Percentiles rank a stretch among this genome's conserved stretches.
These are phyloP conservation scores for Phytopythium vexans DNA, from an alignment of 352 stramenopile genomes.

Conservation along the genomic window DNA sequence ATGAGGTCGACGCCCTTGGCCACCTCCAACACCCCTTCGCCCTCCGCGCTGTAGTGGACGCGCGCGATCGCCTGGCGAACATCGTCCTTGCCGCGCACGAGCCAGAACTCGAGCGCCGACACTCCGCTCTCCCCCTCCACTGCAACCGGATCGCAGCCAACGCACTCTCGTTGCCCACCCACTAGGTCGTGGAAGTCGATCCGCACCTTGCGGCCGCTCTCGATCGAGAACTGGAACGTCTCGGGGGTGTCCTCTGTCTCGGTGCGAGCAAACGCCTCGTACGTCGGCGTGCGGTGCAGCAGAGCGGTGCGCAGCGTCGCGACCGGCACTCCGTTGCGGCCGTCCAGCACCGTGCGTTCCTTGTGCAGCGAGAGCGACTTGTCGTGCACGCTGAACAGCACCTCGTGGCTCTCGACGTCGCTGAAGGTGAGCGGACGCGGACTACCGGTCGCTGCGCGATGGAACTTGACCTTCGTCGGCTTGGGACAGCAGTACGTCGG, in stretches of 20 bases:
- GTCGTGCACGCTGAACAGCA: slow-evolving; percentile 22
- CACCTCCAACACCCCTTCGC: slow-evolving; percentile 30
- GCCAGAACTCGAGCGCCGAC: slow-evolving; percentile 27
- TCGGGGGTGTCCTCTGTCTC: slow-evolving; percentile 35
- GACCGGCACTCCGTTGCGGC: slow-evolving; percentile 24
- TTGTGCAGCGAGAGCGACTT: slow-evolving; percentile 32
- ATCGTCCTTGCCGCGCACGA: slow-evolving; percentile 24
- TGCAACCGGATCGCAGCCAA: slow-evolving; percentile 20
- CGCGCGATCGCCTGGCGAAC: slow-evolving; percentile 28
- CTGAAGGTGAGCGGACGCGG: slow-evolving; percentile 11
- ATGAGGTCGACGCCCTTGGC: slow-evolving; percentile 29
- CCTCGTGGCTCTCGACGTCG: slow-evolving; percentile 18
- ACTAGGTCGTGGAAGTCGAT: slow-evolving; percentile 36
- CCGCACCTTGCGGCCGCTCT: slow-evolving; percentile 16
- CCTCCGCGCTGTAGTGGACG: slow-evolving; percentile 14
- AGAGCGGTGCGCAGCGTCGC: slow-evolving; percentile 28
- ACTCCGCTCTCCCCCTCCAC: slow-evolving; percentile 6
- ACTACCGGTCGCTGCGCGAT: slow-evolving; percentile 2
- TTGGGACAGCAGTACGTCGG: slow-evolving; percentile 20
- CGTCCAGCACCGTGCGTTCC: slow-evolving; percentile 32
- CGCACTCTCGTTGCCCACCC: slow-evolving; percentile 22
- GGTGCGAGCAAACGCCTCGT: slow-evolving; percentile 30
- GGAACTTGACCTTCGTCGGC: slow-evolving; percentile 19
- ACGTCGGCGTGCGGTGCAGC: slow-evolving; percentile 30
- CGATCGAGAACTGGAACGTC: slow-evolving; percentile 30